A percentile compares a stretch with the other conserved stretches of the same genome.
phyloP scores from a whole-genome alignment of 2,329 filamentous ascomycete species.

The Xylariales sp. region DNA sequence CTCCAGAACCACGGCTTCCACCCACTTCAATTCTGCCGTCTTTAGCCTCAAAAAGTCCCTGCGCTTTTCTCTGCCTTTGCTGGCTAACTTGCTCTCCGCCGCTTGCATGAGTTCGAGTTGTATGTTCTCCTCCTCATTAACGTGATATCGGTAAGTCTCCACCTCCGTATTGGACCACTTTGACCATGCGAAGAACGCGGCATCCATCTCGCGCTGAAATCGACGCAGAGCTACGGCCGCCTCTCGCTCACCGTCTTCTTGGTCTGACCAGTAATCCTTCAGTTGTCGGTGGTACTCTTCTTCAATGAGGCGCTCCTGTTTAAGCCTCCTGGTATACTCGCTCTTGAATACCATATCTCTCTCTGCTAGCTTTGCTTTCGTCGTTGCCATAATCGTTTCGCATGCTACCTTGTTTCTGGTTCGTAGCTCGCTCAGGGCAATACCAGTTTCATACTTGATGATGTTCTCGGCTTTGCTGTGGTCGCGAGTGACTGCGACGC shows the following conservation, averaged over 20 bases:
- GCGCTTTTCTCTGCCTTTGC: conserved; percentile 20
- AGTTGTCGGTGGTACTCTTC: conserved; percentile 37
- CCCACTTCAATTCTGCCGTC: conserved; percentile 43
- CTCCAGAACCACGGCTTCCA: conserved; percentile 38
- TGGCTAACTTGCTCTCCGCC: conserved; percentile 24
- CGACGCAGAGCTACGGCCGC: conserved; percentile 27
- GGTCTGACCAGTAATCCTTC: conserved; percentile 30
- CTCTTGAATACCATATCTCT: conserved; percentile 28
- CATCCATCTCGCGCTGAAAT: conserved; percentile 36
- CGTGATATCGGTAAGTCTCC: conserved; percentile 25
- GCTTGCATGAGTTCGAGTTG: conserved; percentile 39
- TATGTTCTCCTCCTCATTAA: conserved; percentile 35
- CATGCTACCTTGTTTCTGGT: conserved; percentile 28
- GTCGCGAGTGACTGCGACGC: conserved; percentile 27
- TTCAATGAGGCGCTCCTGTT: conserved; percentile 38
- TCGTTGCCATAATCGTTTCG: conserved; percentile 18
- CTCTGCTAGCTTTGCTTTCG: conserved; percentile 23
- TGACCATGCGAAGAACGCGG: conserved; percentile 33
- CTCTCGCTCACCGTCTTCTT: conserved; percentile 22
- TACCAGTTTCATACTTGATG: conserved; percentile 17
- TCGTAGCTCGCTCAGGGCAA: conserved; percentile 23
- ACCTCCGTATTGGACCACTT: conserved; percentile 36
- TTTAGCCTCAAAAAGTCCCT: conserved; percentile 27
- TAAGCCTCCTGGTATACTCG: conserved; percentile 37
- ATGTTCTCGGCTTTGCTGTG: conserved; percentile 31